phyloP scores from a whole-genome alignment of 1,139 yeast species.

The Taiozyma sp. region DNA sequence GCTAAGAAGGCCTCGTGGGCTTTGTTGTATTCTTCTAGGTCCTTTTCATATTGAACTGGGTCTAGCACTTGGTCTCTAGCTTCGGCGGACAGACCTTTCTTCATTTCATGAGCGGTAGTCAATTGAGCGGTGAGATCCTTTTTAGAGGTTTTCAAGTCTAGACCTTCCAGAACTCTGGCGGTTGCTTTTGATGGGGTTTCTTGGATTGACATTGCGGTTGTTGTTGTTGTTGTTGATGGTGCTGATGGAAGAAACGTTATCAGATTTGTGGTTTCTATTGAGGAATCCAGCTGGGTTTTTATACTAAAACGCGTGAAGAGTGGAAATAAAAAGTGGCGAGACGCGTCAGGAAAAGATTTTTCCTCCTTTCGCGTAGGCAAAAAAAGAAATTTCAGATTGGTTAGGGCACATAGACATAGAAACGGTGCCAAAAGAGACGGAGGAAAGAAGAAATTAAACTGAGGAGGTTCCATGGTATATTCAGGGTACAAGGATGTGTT shows the following conservation, averaged over 20 bases:
- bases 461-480: too few relatives aligned
- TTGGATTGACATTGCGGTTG: conserved; percentile 23
- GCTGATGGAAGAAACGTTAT: too few relatives aligned
- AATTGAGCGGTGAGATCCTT: conserved; percentile 24
- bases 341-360: neutral
- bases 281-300: neutral
- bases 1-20: conserved; percentile 51
- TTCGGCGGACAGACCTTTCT: conserved; percentile 16
- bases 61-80: conserved; percentile 7
- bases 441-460: too few relatives aligned
- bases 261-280: too few relatives aligned
- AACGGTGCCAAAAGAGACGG: too few relatives aligned
- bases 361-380: neutral
- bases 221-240: too few relatives aligned
- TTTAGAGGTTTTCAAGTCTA: conserved; percentile 19
- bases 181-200: conserved; percentile 26
- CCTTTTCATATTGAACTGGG: conserved; percentile 2
- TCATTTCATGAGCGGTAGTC: conserved; percentile 22
- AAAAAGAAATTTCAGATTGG: neutral
- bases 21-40: conserved; percentile 4
- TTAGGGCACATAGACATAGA: neutral
- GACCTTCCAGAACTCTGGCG: conserved; percentile 21
- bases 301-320: neutral
- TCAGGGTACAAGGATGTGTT: too few relatives aligned
- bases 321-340: neutral